Evolutionary conservation across 371 early-diverging fungal genomes (phyloP).

Genomic region (Blastocladiella emersonii): DNA sequence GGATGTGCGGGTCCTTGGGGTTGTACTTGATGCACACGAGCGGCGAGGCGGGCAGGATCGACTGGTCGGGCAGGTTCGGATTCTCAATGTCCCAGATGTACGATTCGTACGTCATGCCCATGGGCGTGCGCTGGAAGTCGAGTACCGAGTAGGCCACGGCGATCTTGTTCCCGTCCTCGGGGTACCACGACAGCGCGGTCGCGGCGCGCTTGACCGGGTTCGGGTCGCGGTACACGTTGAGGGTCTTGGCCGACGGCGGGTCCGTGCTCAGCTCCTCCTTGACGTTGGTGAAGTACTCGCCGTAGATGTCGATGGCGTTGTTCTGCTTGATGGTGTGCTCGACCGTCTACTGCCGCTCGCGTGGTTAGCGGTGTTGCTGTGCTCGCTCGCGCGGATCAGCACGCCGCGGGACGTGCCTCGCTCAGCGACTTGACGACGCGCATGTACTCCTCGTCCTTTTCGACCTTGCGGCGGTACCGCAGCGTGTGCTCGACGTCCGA

Average conservation of each 20-base stretch:
- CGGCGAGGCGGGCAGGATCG: slow-evolving; percentile 27
- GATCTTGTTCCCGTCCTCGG: slow-evolving; percentile 38
- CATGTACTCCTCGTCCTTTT: slow-evolving; percentile 43
- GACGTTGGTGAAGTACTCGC: slow-evolving; percentile 33
- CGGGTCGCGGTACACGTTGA: slow-evolving; percentile 40
- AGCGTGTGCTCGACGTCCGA: slow-evolving; percentile 41
- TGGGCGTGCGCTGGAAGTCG: slow-evolving; percentile 31
- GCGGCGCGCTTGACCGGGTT: slow-evolving; percentile 30
- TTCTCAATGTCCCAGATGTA: slow-evolving; percentile 47
- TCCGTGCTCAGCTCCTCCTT: slow-evolving; percentile 23
- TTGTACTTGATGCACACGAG: slow-evolving; percentile 38
- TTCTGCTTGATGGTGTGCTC: slow-evolving; percentile 44
- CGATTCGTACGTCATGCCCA: slow-evolving; percentile 28
- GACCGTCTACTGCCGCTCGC: slow-evolving; percentile 15
- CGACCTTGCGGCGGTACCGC: slow-evolving; percentile 39
- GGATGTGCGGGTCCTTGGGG: slow-evolving; percentile 41
- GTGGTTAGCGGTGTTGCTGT: too few species aligned
- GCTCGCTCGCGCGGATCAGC: too few species aligned
- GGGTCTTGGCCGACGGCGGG: slow-evolving; percentile 27
- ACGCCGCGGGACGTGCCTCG: slow-evolving; percentile 9
- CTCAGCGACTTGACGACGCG: slow-evolving; percentile 27
- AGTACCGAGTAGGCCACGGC: slow-evolving; percentile 38
- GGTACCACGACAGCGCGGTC: slow-evolving; percentile 35
- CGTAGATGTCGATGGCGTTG: slow-evolving; percentile 44
- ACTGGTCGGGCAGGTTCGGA: slow-evolving; percentile 35